Percentiles rank a stretch among this genome's conserved stretches.
phyloP scores from a whole-genome alignment of 805 yeast species.

The Candida andamanensis region DNA sequence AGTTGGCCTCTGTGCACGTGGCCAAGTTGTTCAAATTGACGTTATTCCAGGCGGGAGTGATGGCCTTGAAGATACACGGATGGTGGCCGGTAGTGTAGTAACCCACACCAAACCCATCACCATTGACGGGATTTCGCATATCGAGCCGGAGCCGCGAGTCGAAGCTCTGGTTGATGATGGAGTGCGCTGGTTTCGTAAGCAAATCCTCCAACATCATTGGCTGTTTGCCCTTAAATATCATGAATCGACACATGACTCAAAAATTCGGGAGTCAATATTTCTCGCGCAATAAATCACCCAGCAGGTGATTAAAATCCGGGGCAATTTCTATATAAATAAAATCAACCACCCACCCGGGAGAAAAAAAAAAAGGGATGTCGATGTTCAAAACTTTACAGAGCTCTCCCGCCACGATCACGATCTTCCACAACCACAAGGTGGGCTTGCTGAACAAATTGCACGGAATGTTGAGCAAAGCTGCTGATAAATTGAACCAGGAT shows the following conservation, averaged over 20 bases:
- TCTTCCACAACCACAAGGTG: constrained; percentile 35
- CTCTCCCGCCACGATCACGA: constrained; percentile 37
- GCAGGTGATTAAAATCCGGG: constrained; percentile 4
- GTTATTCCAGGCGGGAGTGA: constrained; percentile 98
- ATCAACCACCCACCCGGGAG: too few relatives aligned
- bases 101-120: constrained; percentile 98
- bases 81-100: constrained; percentile 61
- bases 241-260: constrained; percentile 78
- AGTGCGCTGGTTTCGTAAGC: constrained; percentile 92
- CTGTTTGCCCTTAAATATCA: constrained; percentile 88
- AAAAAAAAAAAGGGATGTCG: neutral
- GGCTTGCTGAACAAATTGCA: constrained; percentile 28
- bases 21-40: constrained; percentile 81
- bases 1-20: constrained; percentile 75
- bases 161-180: constrained; percentile 92
- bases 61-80: constrained; percentile 92
- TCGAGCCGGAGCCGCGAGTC: constrained; percentile 87
- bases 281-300: neutral
- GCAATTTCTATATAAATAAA: neutral
- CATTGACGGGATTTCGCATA: constrained; percentile 87
- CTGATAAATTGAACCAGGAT: constrained; percentile 23
- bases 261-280: too few relatives aligned
- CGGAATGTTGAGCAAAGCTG: constrained; percentile 26
- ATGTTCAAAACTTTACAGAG: constrained; percentile 39
- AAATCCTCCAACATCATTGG: constrained; percentile 82